phyloP scores from a whole-genome alignment of 495 filamentous ascomycete species.

The Xylaria venustula region DNA sequence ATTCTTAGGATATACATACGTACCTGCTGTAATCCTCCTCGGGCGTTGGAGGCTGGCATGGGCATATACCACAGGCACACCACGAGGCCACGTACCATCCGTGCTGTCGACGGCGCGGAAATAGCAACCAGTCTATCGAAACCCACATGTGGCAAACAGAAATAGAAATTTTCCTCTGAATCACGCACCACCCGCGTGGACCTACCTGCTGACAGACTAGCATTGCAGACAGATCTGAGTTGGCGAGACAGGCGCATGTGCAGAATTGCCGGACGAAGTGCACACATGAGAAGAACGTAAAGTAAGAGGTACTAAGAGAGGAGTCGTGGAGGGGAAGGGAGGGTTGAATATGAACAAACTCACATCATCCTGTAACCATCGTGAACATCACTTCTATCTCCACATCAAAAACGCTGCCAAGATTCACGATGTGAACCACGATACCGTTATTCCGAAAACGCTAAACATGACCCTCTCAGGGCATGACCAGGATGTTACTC shows the following conservation, averaged over 20 bases:
- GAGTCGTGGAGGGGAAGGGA: background rate
- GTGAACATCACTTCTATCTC: background rate
- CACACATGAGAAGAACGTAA: background rate
- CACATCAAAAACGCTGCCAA: background rate
- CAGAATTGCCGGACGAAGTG: too few species aligned
- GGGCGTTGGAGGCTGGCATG: too few species aligned
- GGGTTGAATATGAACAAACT: background rate
- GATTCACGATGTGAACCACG: background rate
- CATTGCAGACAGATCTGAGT: background rate
- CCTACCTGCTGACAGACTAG: background rate
- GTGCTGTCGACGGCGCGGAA: background rate
- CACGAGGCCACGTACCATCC: background rate
- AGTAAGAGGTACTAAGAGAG: background rate
- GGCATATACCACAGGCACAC: background rate
- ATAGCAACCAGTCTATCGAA: background rate
- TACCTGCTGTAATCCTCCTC: too few species aligned
- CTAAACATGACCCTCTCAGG: too few species aligned
- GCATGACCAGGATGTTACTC: background rate
- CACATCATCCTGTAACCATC: constrained; percentile 3
- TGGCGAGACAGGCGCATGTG: too few species aligned
- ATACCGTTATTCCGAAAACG: background rate
- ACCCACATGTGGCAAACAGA: background rate
- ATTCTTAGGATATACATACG: too few species aligned
- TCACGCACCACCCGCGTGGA: background rate
- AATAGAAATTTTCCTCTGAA: background rate